phyloP scores from a whole-genome alignment of 192 early-diverging fungal species.

The Backusella psychrophila region DNA sequence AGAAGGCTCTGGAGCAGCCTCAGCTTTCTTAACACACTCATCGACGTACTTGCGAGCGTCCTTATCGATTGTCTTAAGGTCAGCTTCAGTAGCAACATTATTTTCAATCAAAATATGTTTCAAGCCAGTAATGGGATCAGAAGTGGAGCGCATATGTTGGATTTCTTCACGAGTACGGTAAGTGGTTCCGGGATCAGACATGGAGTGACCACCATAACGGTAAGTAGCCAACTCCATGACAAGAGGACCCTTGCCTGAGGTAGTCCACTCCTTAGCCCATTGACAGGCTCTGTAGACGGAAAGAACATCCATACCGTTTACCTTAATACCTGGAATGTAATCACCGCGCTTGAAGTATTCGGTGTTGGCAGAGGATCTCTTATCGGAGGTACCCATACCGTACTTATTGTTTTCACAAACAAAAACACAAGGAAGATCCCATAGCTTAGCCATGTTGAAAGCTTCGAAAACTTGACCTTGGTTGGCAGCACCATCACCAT shows the following conservation, averaged over 20 bases:
- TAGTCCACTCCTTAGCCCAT: conserved; percentile 83
- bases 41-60: conserved; percentile 84
- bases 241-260: conserved; percentile 83
- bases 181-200: conserved; percentile 99
- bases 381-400: conserved; percentile 95
- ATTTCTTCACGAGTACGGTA: conserved; percentile 99
- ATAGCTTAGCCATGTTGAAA: conserved; percentile 99
- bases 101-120: conserved; percentile 79
- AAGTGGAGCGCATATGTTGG: conserved; percentile 94
- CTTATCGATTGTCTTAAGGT: conserved; percentile 94
- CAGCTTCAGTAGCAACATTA: conserved; percentile 74
- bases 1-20: conserved; percentile 74
- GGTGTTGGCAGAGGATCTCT: conserved; percentile 88
- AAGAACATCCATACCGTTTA: conserved; percentile 93
- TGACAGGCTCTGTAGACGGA: conserved; percentile 85
- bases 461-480: conserved; percentile 99
- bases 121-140: conserved; percentile 91
- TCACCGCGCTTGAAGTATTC: conserved; percentile 95
- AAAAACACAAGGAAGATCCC: conserved; percentile 90
- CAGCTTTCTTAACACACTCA: conserved; percentile 78
- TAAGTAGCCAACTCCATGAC: conserved; percentile 97
- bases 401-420: conserved; percentile 99
- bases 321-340: conserved; percentile 93
- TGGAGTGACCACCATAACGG: conserved; percentile 99
- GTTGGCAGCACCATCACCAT: conserved; percentile 98